These are phyloP conservation scores for Vitis labrusca DNA, from an alignment of 164 flowering plant genomes.

Conservation along the genomic window DNA sequence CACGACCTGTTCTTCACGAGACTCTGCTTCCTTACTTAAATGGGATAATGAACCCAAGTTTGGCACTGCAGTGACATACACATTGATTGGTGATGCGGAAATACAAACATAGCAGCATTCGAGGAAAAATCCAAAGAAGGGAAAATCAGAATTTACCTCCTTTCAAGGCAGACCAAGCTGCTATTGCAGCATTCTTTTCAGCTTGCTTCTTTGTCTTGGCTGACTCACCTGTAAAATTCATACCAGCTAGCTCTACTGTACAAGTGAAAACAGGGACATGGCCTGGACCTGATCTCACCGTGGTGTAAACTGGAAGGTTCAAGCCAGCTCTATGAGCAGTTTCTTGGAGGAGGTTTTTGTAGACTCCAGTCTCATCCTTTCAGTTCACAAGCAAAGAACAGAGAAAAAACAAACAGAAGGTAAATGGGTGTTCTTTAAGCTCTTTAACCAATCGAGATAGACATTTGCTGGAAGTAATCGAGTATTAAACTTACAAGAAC, in stretches of 20 bases:
- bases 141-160: slow-evolving; percentile 29
- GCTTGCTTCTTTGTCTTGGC: slow-evolving; percentile 91
- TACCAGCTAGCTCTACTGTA: slow-evolving; percentile 69
- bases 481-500: slow-evolving; percentile 51
- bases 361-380: slow-evolving; percentile 80
- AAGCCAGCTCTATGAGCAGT: slow-evolving; percentile 68
- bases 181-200: slow-evolving; percentile 87
- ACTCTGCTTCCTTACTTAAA: slow-evolving; percentile 27
- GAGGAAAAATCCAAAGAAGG: not conserved
- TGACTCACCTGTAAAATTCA: slow-evolving; percentile 66
- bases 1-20: slow-evolving; percentile 40
- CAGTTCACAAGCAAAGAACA: slow-evolving; percentile 2
- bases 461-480: not conserved
- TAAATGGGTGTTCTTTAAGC: too few species aligned
- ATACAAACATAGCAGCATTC: not conserved
- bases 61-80: slow-evolving; percentile 37
- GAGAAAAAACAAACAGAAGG: not conserved
- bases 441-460: not conserved
- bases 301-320: slow-evolving; percentile 65
- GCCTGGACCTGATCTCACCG: slow-evolving; percentile 71
- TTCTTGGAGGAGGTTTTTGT: slow-evolving; percentile 69
- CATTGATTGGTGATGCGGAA: slow-evolving; percentile 11
- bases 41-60: slow-evolving; percentile 26
- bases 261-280: slow-evolving; percentile 68
- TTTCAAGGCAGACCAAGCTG: slow-evolving; percentile 80